Conservation (phyloP, 2,329 filamentous ascomycete species). For the Neonectria hederae region DNA sequence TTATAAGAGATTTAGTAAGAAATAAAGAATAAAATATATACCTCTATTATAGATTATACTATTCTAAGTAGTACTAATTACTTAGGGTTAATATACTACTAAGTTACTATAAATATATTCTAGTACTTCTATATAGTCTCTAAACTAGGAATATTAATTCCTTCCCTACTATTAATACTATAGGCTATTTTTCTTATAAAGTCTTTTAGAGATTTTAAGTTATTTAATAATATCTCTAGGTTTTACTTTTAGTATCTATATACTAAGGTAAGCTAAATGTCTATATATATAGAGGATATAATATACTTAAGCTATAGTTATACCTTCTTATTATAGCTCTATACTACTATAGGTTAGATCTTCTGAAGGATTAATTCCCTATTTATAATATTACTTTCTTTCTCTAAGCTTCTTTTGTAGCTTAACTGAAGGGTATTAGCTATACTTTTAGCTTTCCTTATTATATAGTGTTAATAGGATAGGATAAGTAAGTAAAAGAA, state of each 20-base stretch:
- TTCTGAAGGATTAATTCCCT: too few relatives aligned
- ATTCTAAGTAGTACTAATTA: neutral
- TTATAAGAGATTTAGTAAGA: neutral
- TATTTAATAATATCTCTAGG: neutral
- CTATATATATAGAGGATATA: neutral
- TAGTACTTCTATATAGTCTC: neutral
- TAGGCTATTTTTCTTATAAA: neutral
- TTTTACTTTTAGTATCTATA: neutral
- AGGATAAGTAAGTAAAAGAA: neutral
- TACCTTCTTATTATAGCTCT: too few relatives aligned
- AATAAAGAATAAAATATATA: neutral
- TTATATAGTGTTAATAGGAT: neutral
- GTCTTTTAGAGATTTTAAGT: neutral
- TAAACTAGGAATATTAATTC: neutral
- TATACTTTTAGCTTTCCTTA: neutral
- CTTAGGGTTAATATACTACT: neutral
- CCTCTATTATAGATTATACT: neutral
- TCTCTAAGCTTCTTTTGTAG: neutral
- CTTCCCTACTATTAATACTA: neutral
- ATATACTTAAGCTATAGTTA: neutral
- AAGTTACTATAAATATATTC: neutral
- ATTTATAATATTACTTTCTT: neutral
- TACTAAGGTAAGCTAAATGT: neutral
- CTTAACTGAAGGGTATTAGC: neutral
- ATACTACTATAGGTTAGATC: too few relatives aligned